A percentile compares a stretch with the other conserved stretches of the same genome.
These are phyloP conservation scores for Suillus bovinus DNA, from an alignment of 768 basidiomycete species.

Conservation along the genomic window DNA sequence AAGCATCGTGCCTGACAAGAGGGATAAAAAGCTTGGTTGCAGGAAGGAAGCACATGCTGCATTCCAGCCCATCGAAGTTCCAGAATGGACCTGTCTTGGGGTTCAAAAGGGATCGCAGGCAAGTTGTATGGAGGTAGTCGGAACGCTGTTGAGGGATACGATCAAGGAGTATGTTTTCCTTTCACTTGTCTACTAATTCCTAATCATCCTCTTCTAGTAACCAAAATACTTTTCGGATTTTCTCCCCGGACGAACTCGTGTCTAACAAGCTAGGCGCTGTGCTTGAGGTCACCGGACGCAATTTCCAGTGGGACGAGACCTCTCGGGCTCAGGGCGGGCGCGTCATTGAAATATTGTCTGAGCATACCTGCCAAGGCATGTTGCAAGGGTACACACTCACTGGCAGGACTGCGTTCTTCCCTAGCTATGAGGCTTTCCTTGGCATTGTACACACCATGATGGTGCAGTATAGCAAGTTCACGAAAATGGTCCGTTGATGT, in stretches of 20 bases:
- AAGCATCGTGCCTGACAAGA: slow-evolving; percentile 53
- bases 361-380: slow-evolving; percentile 89
- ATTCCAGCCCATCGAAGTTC: slow-evolving; percentile 60
- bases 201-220: slow-evolving; percentile 46
- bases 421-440: slow-evolving; percentile 89
- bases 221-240: slow-evolving; percentile 79
- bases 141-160: slow-evolving; percentile 56
- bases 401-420: slow-evolving; percentile 82
- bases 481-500: slow-evolving; percentile 62
- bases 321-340: slow-evolving; percentile 73
- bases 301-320: slow-evolving; percentile 84
- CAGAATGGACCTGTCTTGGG: slow-evolving; percentile 61
- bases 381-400: slow-evolving; percentile 92
- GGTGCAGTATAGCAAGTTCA: slow-evolving; percentile 87
- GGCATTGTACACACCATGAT: slow-evolving; percentile 91
- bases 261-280: slow-evolving; percentile 89
- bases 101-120: slow-evolving; percentile 56
- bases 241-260: slow-evolving; percentile 86
- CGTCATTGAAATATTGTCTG: slow-evolving; percentile 85
- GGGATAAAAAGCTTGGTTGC: slow-evolving; percentile 68
- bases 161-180: slow-evolving; percentile 46
- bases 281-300: slow-evolving; percentile 63
- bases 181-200: neutral
- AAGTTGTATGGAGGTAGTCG: slow-evolving; percentile 78
- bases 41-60: slow-evolving; percentile 65